A percentile compares a stretch with the other conserved stretches of the same genome.
phyloP scores from a whole-genome alignment of 1,139 yeast genomes.

The Martiniozyma asiatica region DNA sequence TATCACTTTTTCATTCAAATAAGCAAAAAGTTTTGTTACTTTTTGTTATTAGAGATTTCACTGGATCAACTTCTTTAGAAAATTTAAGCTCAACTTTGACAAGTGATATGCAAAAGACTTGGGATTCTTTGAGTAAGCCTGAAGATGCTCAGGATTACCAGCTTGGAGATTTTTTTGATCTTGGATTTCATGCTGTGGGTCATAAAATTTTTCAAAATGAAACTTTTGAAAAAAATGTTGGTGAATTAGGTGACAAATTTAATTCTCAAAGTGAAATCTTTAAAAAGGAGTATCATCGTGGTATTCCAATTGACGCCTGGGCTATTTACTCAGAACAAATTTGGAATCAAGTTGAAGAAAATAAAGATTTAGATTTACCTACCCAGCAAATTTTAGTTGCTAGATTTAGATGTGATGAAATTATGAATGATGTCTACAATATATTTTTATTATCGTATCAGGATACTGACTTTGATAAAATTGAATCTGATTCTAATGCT shows the following conservation, averaged over 20 bases:
- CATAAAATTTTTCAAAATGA: constrained; percentile 79
- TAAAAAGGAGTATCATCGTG: constrained; percentile 65
- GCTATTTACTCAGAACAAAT: constrained; percentile 79
- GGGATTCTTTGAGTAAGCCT: constrained; percentile 73
- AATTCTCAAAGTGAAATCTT: constrained; percentile 35
- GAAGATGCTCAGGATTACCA: constrained; percentile 37
- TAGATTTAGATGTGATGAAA: constrained; percentile 88
- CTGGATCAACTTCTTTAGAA: constrained; percentile 75
- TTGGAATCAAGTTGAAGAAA: constrained; percentile 88
- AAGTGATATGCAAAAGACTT: constrained; percentile 61
- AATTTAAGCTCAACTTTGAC: constrained; percentile 59
- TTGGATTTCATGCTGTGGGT: constrained; percentile 69
- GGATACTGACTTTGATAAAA: constrained; percentile 14
- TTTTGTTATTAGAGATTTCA: constrained; percentile 86
- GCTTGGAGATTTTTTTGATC: constrained; percentile 71
- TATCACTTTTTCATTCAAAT: constrained; percentile 56
- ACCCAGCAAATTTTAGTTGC: constrained; percentile 94
- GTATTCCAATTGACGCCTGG: constrained; percentile 94
- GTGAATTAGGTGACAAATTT: constrained; percentile 50
- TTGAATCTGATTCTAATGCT: constrained; percentile 26
- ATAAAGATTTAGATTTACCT: constrained; percentile 90
- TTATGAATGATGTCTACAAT: constrained; percentile 39
- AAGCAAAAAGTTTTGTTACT: constrained; percentile 62
- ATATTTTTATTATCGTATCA: constrained; percentile 29
- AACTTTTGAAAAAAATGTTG: constrained; percentile 55